Evolutionary conservation across 495 filamentous ascomycete species (phyloP), one percentile per base, ranked within the genome.

Genomic region (Annulohypoxylon nitens): DNA sequence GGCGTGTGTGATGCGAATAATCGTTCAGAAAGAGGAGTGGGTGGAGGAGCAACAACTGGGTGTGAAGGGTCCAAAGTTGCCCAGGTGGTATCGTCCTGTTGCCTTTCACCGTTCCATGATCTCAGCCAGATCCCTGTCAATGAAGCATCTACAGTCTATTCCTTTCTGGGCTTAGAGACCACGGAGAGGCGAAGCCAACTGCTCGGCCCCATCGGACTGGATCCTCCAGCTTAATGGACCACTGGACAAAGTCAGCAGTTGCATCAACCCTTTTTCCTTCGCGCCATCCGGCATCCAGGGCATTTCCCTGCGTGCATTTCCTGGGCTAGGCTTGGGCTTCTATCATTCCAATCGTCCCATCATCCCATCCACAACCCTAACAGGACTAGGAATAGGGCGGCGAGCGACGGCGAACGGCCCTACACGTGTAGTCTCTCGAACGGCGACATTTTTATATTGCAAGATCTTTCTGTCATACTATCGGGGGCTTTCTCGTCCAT

Each of bases 191-290:
- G 73, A 72, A 75, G 73, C 73, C 65, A 75, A 72, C 59, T 69
- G 61, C 73, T 75, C 73, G 73, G 73, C 73, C 73, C 73, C 69
- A 75, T 75, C 73, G 73, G 73, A 75, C 69, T 72, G 69, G 69
- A 75, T 75, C 73, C 73, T 73, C 64, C 50, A 61, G 64, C 64
- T 71, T 61, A 54, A 61, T 69, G 55, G 72, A 43, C 47, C 63
- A 54, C 10, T 60, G 61, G 61, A 12, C 60, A 53, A 57, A 61
- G 69, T 71, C 60, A 70, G 60, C 67, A 55, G 62, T 61, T 59
- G 63, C 62, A 67, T 71, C 57, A 66, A 67, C 69, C 47, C 36
- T 67, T 54, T 51, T 54, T 33, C 12, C 36, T 61, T 48, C 39
- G 16, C 63, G 12, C 62, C 54, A 62, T 65, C 59, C 54, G 36